Base-by-base conservation (phyloP, 2,329 filamentous ascomycete genomes). In the Proliferodiscus dingleyae region DNA sequence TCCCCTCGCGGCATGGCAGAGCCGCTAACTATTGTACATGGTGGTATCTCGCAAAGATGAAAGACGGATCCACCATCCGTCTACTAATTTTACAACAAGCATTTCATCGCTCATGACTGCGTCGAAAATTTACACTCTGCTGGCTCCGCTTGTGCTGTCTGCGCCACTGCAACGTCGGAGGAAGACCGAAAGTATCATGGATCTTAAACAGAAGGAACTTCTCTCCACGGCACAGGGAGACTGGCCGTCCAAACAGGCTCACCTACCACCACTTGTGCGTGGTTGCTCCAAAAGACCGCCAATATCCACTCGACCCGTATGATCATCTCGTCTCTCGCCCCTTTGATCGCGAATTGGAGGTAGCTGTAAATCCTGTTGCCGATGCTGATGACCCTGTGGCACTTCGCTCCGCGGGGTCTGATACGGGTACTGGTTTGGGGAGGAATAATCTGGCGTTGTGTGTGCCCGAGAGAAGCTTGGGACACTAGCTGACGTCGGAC, bases 211-310 rank as follows among this genome's bases (percentile, higher is more conserved):
- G n/a, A n/a, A n/a, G n/a, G n/a, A n/a, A n/a, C n/a, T n/a, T n/a
- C n/a, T n/a, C 16, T 18, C 3, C n/a, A 18, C n/a, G 10, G n/a
- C 18, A 16, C 16, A 9, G 18, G 32, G n/a, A 34, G 15, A 15
- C 32, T 18, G 15, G 24, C 6, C 24, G 6, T 26, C 32, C n/a
- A 18, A 30, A 16, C 32, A 34, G 18, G 15, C 10, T 43, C 23
- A 39, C 21, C 36, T 18, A 13, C 26, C 45, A 10, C 41, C 19
- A 24, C 41, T 28, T 21, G 24, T 33, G 3, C 34, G 37, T 19
- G 75, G 72, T 63, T 71, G 77, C 53, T 80, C 80, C 57, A 85
- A 77, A 58, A 80, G 69, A 2, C 78, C 79, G 9, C 73, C 76
- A 50, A 83, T 83, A 55, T 80, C 78, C 39, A 83, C 73, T 13